phyloP scores from a whole-genome alignment of 331 rosid species.

The Dryas integrifolia region DNA sequence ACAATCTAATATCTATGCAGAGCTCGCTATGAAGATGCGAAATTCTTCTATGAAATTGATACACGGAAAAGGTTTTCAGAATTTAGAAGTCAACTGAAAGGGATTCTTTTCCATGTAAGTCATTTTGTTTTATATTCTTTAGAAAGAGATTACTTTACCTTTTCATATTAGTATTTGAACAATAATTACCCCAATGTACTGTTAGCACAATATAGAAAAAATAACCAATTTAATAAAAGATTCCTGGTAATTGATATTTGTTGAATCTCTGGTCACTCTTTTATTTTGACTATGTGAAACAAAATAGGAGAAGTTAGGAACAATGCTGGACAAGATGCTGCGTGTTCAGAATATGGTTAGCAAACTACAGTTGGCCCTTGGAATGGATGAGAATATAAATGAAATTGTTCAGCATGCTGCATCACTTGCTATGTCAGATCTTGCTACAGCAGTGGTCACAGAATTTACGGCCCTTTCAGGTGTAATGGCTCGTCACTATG shows the following conservation, averaged over 20 bases:
- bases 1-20: constrained; percentile 50
- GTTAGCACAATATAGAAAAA: neutral
- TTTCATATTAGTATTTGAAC: neutral
- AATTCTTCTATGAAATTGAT: constrained; percentile 84
- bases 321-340: constrained; percentile 88
- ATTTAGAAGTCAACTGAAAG: constrained; percentile 65
- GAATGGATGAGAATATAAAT: constrained; percentile 44
- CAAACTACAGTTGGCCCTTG: constrained; percentile 52
- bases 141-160: neutral
- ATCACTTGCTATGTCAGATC: constrained; percentile 96
- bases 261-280: constrained; percentile 24
- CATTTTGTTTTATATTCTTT: constrained; percentile 3
- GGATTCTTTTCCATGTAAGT: constrained; percentile 87
- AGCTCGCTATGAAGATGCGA: constrained; percentile 96
- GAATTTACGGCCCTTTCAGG: constrained; percentile 95
- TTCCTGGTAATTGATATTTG: constrained; percentile 1
- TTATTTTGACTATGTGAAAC: constrained; percentile 32
- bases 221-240: too few species aligned
- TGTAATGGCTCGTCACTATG: constrained; percentile 91
- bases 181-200: neutral
- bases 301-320: constrained; percentile 84
- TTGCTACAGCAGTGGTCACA: constrained; percentile 86
- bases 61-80: constrained; percentile 68
- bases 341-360: constrained; percentile 59
- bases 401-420: constrained; percentile 64